phyloP scores from a whole-genome alignment of 306 rosid genomes.

The Morella rubra region DNA sequence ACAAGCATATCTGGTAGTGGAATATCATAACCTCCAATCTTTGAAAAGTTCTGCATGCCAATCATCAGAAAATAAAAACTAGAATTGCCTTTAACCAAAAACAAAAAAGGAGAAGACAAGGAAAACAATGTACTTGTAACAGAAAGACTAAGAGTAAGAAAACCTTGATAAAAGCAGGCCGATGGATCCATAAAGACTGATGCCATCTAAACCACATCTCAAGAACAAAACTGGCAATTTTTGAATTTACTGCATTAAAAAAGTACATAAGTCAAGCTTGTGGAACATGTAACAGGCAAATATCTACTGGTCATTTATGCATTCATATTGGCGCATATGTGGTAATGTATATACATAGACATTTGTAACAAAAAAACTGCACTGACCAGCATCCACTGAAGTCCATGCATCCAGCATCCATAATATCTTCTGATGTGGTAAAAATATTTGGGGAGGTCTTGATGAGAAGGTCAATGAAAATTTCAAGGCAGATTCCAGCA shows the following conservation, averaged over 20 bases:
- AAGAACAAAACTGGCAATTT: constrained; percentile 56
- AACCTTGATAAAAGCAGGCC: constrained; percentile 57
- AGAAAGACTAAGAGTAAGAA: constrained; percentile 3
- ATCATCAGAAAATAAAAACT: constrained; percentile 1
- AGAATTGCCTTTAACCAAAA: not conserved
- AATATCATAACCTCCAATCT: constrained; percentile 35
- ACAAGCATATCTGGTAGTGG: constrained; percentile 60
- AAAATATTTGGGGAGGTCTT: constrained; percentile 85
- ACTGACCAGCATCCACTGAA: constrained; percentile 61
- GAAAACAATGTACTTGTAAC: not conserved
- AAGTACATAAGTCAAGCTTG: constrained; percentile 12
- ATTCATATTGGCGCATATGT: no score
- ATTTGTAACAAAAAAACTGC: constrained; percentile 7
- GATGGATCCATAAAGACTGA: constrained; percentile 72
- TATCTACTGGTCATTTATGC: no score
- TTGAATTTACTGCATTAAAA: constrained; percentile 44
- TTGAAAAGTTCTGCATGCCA: constrained; percentile 49
- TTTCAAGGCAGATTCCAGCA: constrained; percentile 45
- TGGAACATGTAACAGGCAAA: not conserved
- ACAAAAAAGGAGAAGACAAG: not conserved
- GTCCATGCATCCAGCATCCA: constrained; percentile 60
- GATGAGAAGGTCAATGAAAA: constrained; percentile 77
- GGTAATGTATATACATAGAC: not conserved
- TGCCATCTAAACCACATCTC: constrained; percentile 98
- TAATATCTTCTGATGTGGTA: constrained; percentile 74